A percentile compares a stretch with the other conserved stretches of the same genome.
Evolutionary conservation across 768 basidiomycete species (phyloP).

Genomic region (Gelatoporia subvermispora): DNA sequence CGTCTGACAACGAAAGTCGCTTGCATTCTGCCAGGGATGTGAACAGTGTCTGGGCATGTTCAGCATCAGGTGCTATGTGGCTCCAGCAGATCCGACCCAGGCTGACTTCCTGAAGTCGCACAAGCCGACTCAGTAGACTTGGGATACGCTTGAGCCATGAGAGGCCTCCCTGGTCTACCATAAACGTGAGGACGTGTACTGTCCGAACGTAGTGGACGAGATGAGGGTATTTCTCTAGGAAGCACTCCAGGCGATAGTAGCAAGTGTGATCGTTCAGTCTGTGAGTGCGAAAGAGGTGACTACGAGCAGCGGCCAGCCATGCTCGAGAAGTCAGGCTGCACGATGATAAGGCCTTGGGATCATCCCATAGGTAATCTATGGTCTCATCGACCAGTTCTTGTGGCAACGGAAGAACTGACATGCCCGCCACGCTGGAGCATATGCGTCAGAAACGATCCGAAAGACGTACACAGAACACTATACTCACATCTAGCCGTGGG

Average conservation of each 20-base stretch:
- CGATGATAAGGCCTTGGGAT: conserved; percentile 13
- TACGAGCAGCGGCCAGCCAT: conserved; percentile 18
- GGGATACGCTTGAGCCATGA: conserved; percentile 12
- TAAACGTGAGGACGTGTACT: conserved; percentile 12
- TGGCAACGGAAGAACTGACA: conserved; percentile 13
- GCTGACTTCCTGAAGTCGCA: conserved; percentile 7
- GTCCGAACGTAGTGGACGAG: conserved; percentile 16
- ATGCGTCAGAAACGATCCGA: too few species aligned
- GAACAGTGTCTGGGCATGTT: neutral
- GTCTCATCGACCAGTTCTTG: conserved; percentile 24
- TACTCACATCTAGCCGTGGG: too few species aligned
- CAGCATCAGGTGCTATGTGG: conserved; percentile 4
- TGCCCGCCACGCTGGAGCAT: neutral
- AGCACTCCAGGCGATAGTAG: conserved; percentile 12
- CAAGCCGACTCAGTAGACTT: conserved; percentile 2
- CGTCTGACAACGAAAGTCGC: conserved; percentile 12
- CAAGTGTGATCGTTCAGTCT: conserved; percentile 5
- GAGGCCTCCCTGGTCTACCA: neutral
- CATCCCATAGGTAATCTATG: conserved; percentile 25
- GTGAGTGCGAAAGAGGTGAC: conserved; percentile 22
- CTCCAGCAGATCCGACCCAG: conserved; percentile 9
- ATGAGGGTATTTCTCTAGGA: conserved; percentile 13
- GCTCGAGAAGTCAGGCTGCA: conserved; percentile 16
- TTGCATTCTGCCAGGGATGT: conserved; percentile 4
- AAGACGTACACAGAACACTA: too few species aligned